These are phyloP conservation scores for Pseudogymnoascus sp. DNA, from an alignment of 2,329 filamentous ascomycete species.

Conservation along the genomic window DNA sequence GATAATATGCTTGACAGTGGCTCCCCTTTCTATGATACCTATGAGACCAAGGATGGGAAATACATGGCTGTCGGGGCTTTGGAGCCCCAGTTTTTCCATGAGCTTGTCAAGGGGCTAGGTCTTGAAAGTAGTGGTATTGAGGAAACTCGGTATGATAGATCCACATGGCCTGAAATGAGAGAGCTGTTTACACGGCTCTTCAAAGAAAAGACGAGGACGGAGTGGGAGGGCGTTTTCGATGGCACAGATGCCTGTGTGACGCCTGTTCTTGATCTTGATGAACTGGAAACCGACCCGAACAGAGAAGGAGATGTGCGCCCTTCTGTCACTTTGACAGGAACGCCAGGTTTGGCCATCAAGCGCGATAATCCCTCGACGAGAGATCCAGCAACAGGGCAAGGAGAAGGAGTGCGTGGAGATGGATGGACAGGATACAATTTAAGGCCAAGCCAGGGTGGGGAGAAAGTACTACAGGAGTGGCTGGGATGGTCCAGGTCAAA, in stretches of 20 bases:
- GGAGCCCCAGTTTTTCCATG: constrained; percentile 76
- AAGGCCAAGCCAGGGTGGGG: constrained; percentile 62
- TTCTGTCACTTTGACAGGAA: constrained; percentile 58
- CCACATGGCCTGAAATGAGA: constrained; percentile 61
- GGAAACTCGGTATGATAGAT: constrained; percentile 49
- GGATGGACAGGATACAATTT: constrained; percentile 60
- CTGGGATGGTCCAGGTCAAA: constrained; percentile 66
- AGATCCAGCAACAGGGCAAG: constrained; percentile 44
- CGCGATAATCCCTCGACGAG: constrained; percentile 36
- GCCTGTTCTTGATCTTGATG: constrained; percentile 71
- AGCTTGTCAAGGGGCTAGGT: constrained; percentile 59
- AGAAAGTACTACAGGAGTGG: constrained; percentile 63
- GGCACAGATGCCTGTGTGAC: constrained; percentile 87
- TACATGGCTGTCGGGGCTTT: constrained; percentile 87
- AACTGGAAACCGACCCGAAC: constrained; percentile 50
- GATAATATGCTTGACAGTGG: constrained; percentile 77
- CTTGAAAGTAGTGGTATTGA: constrained; percentile 47
- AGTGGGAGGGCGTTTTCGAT: constrained; percentile 85
- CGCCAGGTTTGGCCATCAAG: constrained; percentile 59
- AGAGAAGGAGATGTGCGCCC: constrained; percentile 65
- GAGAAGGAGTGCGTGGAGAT: constrained; percentile 54
- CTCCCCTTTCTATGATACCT: constrained; percentile 82
- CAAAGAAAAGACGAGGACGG: constrained; percentile 57
- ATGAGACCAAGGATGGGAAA: constrained; percentile 70
- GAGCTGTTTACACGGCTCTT: constrained; percentile 57